A percentile compares a stretch with the other conserved stretches of the same genome.
Conservation (phyloP, 192 early-diverging fungal genomes). For the Dissophora globulifera region DNA sequence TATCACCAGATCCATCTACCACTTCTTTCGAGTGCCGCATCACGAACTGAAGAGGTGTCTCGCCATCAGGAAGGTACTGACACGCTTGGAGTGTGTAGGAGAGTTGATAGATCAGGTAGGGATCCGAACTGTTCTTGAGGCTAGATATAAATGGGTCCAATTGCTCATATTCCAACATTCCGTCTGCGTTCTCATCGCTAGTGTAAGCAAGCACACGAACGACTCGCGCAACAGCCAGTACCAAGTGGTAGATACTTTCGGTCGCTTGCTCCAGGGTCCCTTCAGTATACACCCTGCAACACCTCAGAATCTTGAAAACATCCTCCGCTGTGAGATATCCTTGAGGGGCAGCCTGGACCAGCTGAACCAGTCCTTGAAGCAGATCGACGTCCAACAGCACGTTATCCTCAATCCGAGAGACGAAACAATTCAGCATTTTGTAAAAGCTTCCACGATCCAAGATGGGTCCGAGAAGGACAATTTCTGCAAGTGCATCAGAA, state of each 20-base stretch:
- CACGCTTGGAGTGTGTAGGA: slow-evolving; percentile 4
- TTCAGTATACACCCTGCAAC: neutral
- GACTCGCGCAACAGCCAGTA: slow-evolving; percentile 3
- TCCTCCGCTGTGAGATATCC: neutral
- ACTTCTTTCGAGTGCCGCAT: neutral
- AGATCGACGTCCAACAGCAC: too few species aligned
- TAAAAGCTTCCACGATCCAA: neutral
- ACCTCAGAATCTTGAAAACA: slow-evolving; percentile 8
- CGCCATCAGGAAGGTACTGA: slow-evolving; percentile 2
- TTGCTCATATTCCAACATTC: neutral
- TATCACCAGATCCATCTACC: neutral
- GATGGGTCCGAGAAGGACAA: neutral
- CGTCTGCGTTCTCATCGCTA: slow-evolving; percentile 4
- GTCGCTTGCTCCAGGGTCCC: neutral
- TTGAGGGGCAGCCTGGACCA: neutral
- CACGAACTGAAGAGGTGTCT: neutral
- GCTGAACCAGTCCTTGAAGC: slow-evolving; percentile 4
- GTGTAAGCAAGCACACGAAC: slow-evolving; percentile 3
- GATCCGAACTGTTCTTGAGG: neutral
- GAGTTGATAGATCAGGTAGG: slow-evolving; percentile 9
- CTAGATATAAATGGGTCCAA: neutral
- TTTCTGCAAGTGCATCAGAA: neutral
- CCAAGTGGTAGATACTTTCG: neutral
- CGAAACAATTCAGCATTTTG: neutral
- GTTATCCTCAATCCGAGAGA: neutral